These are phyloP conservation scores for Aaosphaeria pasadenensis DNA, from an alignment of 2,329 filamentous ascomycete genomes.

Conservation along the genomic window DNA sequence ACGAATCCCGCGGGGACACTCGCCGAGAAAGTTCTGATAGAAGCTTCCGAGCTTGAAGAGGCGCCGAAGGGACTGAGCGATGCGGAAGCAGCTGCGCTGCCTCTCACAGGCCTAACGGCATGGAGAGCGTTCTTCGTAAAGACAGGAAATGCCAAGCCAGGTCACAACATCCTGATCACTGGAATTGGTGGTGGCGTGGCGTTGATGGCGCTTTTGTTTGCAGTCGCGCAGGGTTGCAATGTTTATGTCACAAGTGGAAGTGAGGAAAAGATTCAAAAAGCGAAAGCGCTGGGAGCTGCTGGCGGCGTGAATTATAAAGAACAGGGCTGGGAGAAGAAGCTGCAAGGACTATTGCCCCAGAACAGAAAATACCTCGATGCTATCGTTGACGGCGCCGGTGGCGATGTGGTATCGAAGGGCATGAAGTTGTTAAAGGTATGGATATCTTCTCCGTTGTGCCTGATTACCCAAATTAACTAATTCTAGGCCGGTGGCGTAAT, in stretches of 20 bases:
- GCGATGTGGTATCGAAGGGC: conserved; percentile 71
- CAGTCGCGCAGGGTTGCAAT: conserved; percentile 63
- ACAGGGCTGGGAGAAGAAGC: conserved; percentile 75
- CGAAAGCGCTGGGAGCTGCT: conserved; percentile 68
- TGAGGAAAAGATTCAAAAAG: conserved; percentile 70
- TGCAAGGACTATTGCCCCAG: conserved; percentile 59
- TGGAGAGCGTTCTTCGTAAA: conserved; percentile 87
- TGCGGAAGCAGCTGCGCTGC: conserved; percentile 77
- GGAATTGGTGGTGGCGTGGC: conserved; percentile 42
- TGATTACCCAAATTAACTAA: conserved; percentile 4
- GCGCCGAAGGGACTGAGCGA: conserved; percentile 70
- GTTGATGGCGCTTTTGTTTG: conserved; percentile 46
- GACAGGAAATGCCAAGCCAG: conserved; percentile 11
- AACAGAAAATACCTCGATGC: conserved; percentile 72
- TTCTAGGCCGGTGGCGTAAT: conserved; percentile 72
- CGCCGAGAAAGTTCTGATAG: conserved; percentile 69
- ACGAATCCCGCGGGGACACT: conserved; percentile 66
- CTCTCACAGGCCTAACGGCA: conserved; percentile 80
- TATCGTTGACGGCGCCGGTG: conserved; percentile 87
- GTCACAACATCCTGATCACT: conserved; percentile 37
- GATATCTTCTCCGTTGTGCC: background rate
- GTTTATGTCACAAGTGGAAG: conserved; percentile 81
- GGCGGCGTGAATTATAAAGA: conserved; percentile 83
- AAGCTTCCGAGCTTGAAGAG: conserved; percentile 70
- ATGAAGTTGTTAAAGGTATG: conserved; percentile 64